A percentile compares a stretch with the other conserved stretches of the same genome.
These are phyloP conservation scores for Drechslerella coelobrocha DNA, from an alignment of 2,329 filamentous ascomycete species.

Conservation along the genomic window DNA sequence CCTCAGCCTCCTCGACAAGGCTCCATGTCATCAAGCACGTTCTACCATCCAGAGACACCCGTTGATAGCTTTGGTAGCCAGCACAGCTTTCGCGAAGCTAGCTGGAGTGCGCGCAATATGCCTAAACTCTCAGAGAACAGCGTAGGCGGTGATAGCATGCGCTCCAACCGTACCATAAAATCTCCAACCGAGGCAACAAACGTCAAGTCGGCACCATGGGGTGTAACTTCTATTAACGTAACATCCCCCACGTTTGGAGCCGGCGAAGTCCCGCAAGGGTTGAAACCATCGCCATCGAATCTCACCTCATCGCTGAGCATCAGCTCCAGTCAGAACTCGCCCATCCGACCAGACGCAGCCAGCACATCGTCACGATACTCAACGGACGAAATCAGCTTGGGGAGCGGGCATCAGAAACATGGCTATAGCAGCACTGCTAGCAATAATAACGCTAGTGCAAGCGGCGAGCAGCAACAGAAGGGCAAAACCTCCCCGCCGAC, in stretches of 20 bases:
- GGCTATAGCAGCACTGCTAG: conserved; percentile 13
- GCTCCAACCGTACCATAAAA: conserved; percentile 26
- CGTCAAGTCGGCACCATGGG: conserved; percentile 44
- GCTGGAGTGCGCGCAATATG: conserved; percentile 25
- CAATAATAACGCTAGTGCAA: conserved; percentile 13
- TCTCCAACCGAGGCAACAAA: conserved; percentile 29
- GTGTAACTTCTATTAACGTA: conserved; percentile 37
- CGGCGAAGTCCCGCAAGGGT: not conserved
- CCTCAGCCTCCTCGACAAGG: conserved; percentile 28
- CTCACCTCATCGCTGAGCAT: conserved; percentile 41
- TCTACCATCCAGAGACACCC: conserved; percentile 48
- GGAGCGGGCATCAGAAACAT: conserved; percentile 3
- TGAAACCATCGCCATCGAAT: conserved; percentile 29
- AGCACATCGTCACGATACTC: conserved; percentile 36
- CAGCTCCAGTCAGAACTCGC: conserved; percentile 38
- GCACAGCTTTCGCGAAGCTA: conserved; percentile 39
- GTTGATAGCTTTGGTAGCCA: conserved; percentile 46
- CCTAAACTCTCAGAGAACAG: conserved; percentile 32
- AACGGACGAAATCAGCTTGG: conserved; percentile 20
- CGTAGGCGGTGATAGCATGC: conserved; percentile 23
- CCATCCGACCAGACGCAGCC: not conserved
- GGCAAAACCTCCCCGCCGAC: conserved; percentile 42
- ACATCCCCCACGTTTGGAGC: conserved; percentile 41
- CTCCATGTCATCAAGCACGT: conserved; percentile 27
- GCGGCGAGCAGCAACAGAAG: conserved; percentile 12